Percentiles rank a stretch among this genome's conserved stretches.
These are phyloP conservation scores for Lepraria neglecta DNA, from an alignment of 495 filamentous ascomycete genomes.

Conservation along the genomic window DNA sequence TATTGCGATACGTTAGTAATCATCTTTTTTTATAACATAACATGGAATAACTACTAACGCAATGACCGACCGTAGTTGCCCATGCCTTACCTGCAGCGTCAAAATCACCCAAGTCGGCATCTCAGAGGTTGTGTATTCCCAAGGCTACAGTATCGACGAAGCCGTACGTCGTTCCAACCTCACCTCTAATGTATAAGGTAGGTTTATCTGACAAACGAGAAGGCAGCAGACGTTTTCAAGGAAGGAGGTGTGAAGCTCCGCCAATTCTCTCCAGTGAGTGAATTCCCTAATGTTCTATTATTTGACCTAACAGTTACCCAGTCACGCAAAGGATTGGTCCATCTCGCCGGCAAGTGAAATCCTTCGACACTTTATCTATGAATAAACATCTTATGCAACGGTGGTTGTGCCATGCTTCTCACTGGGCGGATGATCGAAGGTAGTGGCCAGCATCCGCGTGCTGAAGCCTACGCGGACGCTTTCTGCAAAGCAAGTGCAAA, in stretches of 20 bases:
- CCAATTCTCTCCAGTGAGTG: conserved; percentile 73
- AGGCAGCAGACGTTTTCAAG: conserved; percentile 67
- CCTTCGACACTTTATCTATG: neutral
- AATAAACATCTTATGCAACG: neutral
- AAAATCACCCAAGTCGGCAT: conserved; percentile 97
- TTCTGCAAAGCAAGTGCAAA: too few species aligned
- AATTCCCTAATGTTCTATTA: neutral
- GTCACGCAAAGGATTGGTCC: conserved; percentile 46
- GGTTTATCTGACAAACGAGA: conserved; percentile 17
- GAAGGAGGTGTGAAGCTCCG: conserved; percentile 70
- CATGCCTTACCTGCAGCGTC: conserved; percentile 96
- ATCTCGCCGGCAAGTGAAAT: conserved; percentile 33
- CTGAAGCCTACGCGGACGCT: too few species aligned
- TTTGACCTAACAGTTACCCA: conserved; percentile 26
- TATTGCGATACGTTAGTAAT: conserved; percentile 77
- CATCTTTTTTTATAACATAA: neutral
- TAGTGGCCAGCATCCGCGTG: too few species aligned
- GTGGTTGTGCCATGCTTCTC: neutral
- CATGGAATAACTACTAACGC: neutral
- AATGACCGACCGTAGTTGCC: conserved; percentile 49
- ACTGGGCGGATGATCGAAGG: too few species aligned
- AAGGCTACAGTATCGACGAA: conserved; percentile 88
- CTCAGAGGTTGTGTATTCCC: conserved; percentile 86
- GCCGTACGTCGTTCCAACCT: conserved; percentile 25
- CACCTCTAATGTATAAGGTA: neutral